Evolutionary conservation across 441 rosid species (phyloP), one percentile per base, ranked within the genome.

Genomic region (Syzygium malaccense): DNA sequence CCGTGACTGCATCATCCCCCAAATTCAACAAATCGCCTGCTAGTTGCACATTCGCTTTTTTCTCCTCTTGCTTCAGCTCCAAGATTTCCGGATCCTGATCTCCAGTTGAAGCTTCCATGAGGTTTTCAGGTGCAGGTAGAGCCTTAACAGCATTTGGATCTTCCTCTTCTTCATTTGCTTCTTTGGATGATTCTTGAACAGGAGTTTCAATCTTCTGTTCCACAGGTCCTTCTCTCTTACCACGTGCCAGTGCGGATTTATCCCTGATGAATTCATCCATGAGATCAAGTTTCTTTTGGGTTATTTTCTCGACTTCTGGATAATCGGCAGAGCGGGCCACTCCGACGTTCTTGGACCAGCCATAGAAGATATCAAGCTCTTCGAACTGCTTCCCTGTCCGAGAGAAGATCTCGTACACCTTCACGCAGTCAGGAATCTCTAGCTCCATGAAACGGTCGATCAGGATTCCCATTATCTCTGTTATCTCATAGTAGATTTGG

Each of bases 381-480:
- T 96, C 97, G 5, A 92, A 93, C 87, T 98, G 99, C 91, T 96
- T 97, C 8, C 93, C 89, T 33, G 92, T 89, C 2, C 98, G 93
- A 71, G 92, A 89, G 89, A 98, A 98, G 88, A 95, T 92, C 54
- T 97, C 97, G 20, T 93, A 93, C 55, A 94, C 94, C 91, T 95
- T 97, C 55, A 94, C 90, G 13, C 97, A 94, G 53, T 94, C 95
- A 3, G 93, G 86, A 51, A 96, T 87, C 80, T 96, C 95, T 28
- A 98, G 91, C 91, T 96, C 99, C 95, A 93, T 95, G 91, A 97
- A 96, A 30, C 98, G 96, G 48, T 98, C 98, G 8, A 97, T 92
- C 41, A 96, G 90, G 53, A 94, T 89, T 6, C 95, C 94, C 89
- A 95, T 85, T 86, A 97, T 93, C 79, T 96, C 96, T 13, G 95